phyloP scores from a whole-genome alignment of 106 monocot species.

The Platanthera guangdongensis region DNA sequence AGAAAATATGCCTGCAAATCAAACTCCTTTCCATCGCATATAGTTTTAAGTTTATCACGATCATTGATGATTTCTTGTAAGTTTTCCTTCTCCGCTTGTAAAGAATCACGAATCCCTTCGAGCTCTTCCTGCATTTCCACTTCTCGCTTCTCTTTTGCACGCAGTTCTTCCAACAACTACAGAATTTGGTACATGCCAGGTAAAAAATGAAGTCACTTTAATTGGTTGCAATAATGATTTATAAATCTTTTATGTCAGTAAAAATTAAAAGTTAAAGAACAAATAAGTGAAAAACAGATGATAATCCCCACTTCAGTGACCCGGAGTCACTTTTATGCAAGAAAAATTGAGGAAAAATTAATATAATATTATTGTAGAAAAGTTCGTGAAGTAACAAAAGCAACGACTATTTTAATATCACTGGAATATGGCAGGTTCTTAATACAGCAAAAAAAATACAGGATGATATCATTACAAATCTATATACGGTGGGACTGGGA shows the following conservation, averaged over 20 bases:
- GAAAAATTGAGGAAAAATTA: not conserved
- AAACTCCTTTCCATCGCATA: conserved; percentile 69
- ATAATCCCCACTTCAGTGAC: not conserved
- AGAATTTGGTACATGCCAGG: not conserved
- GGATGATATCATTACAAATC: no score
- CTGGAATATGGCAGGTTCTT: no score
- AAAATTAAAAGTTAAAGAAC: not conserved
- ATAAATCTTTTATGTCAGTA: not conserved
- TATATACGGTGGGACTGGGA: no score
- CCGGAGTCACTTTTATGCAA: not conserved
- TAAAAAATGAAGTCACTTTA: not conserved
- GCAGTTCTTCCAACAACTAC: conserved; percentile 75
- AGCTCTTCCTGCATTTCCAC: conserved; percentile 67
- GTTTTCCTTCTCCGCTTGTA: conserved; percentile 57
- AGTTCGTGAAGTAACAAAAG: no score
- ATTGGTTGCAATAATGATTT: not conserved
- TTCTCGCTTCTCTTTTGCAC: conserved; percentile 59
- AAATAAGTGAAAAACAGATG: not conserved
- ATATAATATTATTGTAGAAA: not conserved
- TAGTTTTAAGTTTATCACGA: conserved; percentile 44
- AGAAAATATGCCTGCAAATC: conserved; percentile 62
- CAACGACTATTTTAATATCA: no score
- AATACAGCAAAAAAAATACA: no score
- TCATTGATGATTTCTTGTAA: conserved; percentile 40
- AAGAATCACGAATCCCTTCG: conserved; percentile 56